A percentile compares a stretch with the other conserved stretches of the same genome.
Conservation (phyloP, 164 flowering plant species). For the grape (Vitis vinifera) region ASM3070453v1 NC_081818.1:479001-479500, state of each 20-base stretch:
- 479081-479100: not conserved
- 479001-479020: slow-evolving; percentile 27
- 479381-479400: slow-evolving; percentile 69
- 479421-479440: slow-evolving; percentile 40
- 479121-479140: not conserved
- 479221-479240: slow-evolving; percentile 90
- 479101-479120: not conserved
- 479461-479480: slow-evolving; percentile 31
- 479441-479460: slow-evolving; percentile 38
- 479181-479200: slow-evolving; percentile 88
- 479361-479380: slow-evolving; percentile 85
- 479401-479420: slow-evolving; percentile 43
- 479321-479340: slow-evolving; percentile 93
- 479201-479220: slow-evolving; percentile 76
- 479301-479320: slow-evolving; percentile 84
- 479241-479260: slow-evolving; percentile 77
- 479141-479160: slow-evolving; percentile 82
- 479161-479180: slow-evolving; percentile 57
- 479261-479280: slow-evolving; percentile 79
- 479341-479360: slow-evolving; percentile 51
- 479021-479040: slow-evolving; percentile 46
- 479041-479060: slow-evolving; percentile 75
- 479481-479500: slow-evolving; percentile 54
- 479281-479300: slow-evolving; percentile 72
- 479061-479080: slow-evolving; percentile 5